Percentiles rank a stretch among this genome's conserved stretches.
These are phyloP conservation scores for Jackrogersella multiformis DNA, from an alignment of 495 filamentous ascomycete genomes.

Conservation along the genomic window DNA sequence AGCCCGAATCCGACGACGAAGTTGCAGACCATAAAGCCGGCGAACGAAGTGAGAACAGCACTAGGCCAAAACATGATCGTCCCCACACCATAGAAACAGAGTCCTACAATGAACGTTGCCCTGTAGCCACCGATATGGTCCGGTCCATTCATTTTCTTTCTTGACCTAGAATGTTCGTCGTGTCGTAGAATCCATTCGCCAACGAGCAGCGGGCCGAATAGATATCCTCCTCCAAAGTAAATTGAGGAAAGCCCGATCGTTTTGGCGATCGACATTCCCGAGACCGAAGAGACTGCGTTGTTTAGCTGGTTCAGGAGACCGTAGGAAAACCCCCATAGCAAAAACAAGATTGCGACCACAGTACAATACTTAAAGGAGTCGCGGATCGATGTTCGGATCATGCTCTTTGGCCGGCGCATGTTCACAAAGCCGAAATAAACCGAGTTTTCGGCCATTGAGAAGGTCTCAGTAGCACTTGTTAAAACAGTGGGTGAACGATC, in stretches of 20 bases:
- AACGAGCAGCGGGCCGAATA: constrained; percentile 71
- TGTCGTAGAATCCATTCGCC: constrained; percentile 71
- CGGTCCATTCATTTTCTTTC: constrained; percentile 36
- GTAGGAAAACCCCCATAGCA: constrained; percentile 90
- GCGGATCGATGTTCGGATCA: constrained; percentile 64
- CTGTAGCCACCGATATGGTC: constrained; percentile 47
- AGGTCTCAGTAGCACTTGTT: constrained; percentile 30
- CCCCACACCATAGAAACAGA: constrained; percentile 69
- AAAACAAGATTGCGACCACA: constrained; percentile 81
- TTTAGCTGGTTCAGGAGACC: constrained; percentile 83
- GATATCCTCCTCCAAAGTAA: constrained; percentile 65
- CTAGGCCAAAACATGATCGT: constrained; percentile 76
- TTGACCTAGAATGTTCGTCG: constrained; percentile 57
- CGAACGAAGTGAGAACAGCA: constrained; percentile 66
- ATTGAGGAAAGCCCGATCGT: constrained; percentile 52
- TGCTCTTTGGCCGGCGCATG: constrained; percentile 78
- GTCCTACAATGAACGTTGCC: constrained; percentile 56
- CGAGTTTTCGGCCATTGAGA: constrained; percentile 42
- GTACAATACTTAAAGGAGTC: constrained; percentile 62
- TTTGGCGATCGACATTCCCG: constrained; percentile 49
- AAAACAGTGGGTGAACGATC: constrained; percentile 31
- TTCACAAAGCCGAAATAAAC: constrained; percentile 85
- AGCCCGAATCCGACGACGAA: constrained; percentile 75
- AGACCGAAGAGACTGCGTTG: constrained; percentile 57
- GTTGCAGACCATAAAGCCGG: constrained; percentile 68